phyloP scores from a whole-genome alignment of 768 basidiomycete species.

The Pisolithus marmoratus region DNA sequence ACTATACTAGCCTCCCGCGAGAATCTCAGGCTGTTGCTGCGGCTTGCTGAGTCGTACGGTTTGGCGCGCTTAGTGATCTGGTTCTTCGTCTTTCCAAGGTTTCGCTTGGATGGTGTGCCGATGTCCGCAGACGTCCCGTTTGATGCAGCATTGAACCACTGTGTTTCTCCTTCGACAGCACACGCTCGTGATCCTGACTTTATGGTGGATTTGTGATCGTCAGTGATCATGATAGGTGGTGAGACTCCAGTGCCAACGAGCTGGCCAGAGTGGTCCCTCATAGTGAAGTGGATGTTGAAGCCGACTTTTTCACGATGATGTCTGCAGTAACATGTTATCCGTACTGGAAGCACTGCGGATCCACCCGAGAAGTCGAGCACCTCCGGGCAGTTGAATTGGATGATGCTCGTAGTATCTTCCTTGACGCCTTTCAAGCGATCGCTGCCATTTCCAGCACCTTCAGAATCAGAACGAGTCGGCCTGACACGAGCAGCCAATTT shows the following conservation, averaged over 20 bases:
- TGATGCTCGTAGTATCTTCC: slow-evolving; percentile 77
- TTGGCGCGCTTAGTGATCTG: slow-evolving; percentile 56
- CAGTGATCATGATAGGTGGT: slow-evolving; percentile 95
- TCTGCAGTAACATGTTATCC: slow-evolving; percentile 97
- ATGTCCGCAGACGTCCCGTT: slow-evolving; percentile 22
- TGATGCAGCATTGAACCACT: slow-evolving; percentile 42
- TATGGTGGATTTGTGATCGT: slow-evolving; percentile 88
- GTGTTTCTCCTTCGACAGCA: slow-evolving; percentile 36
- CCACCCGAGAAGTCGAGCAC: slow-evolving; percentile 85
- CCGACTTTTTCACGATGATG: slow-evolving; percentile 98
- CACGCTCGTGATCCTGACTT: slow-evolving; percentile 28
- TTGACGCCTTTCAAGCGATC: slow-evolving; percentile 38
- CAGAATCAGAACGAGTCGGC: slow-evolving; percentile 71
- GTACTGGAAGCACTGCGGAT: slow-evolving; percentile 82
- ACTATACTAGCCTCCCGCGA: slow-evolving; percentile 53
- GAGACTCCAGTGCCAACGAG: slow-evolving; percentile 78
- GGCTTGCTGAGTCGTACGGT: slow-evolving; percentile 51
- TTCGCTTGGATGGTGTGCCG: slow-evolving; percentile 44
- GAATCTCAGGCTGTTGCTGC: slow-evolving; percentile 35
- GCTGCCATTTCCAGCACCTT: slow-evolving; percentile 53
- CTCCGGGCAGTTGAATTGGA: slow-evolving; percentile 94
- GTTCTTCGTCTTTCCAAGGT: slow-evolving; percentile 38
- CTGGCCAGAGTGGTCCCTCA: slow-evolving; percentile 75
- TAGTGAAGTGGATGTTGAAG: slow-evolving; percentile 83
- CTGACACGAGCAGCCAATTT: slow-evolving; percentile 82